Percentiles rank a stretch among this genome's conserved stretches.
These are phyloP conservation scores for Hypoxylon sp. DNA, from an alignment of 2,329 filamentous ascomycete genomes.

Conservation along the genomic window DNA sequence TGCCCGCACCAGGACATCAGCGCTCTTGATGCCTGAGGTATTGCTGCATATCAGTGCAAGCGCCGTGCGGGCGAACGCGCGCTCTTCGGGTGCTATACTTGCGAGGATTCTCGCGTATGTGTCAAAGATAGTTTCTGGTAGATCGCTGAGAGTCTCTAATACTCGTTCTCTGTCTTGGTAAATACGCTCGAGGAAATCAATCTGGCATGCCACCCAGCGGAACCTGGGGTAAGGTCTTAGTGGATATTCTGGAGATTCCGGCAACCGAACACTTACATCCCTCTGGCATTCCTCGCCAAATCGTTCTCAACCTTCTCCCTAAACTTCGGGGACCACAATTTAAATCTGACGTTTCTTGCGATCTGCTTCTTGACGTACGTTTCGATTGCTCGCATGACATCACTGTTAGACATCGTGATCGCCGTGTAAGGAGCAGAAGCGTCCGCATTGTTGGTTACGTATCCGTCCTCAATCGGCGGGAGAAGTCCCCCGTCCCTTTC, in stretches of 20 bases:
- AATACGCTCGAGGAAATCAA: conserved; percentile 44
- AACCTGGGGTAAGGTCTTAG: conserved; percentile 41
- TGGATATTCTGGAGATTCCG: not conserved
- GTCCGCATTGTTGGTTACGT: not conserved
- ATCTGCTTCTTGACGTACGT: conserved; percentile 41
- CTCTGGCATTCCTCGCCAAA: conserved; percentile 42
- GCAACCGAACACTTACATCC: conserved; percentile 43
- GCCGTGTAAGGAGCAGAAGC: not conserved
- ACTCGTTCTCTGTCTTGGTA: conserved; percentile 29
- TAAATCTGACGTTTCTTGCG: conserved; percentile 16
- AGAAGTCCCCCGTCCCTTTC: not conserved
- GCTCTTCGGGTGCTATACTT: conserved; percentile 34
- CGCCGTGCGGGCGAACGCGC: conserved; percentile 46
- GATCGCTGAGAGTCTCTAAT: conserved; percentile 25
- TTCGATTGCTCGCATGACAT: conserved; percentile 47
- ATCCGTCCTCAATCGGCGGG: not conserved
- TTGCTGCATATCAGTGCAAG: conserved; percentile 48
- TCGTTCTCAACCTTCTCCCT: conserved; percentile 30
- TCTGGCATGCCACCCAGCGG: conserved; percentile 48
- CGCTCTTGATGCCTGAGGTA: conserved; percentile 41
- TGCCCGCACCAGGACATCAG: conserved; percentile 45
- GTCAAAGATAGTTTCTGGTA: conserved; percentile 45
- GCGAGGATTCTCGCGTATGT: conserved; percentile 48
- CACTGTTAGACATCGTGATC: conserved; percentile 48
- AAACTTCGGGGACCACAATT: conserved; percentile 24